A percentile compares a stretch with the other conserved stretches of the same genome.
These are phyloP conservation scores for Salix purpurea DNA, from an alignment of 345 rosid genomes.

Conservation along the genomic window DNA sequence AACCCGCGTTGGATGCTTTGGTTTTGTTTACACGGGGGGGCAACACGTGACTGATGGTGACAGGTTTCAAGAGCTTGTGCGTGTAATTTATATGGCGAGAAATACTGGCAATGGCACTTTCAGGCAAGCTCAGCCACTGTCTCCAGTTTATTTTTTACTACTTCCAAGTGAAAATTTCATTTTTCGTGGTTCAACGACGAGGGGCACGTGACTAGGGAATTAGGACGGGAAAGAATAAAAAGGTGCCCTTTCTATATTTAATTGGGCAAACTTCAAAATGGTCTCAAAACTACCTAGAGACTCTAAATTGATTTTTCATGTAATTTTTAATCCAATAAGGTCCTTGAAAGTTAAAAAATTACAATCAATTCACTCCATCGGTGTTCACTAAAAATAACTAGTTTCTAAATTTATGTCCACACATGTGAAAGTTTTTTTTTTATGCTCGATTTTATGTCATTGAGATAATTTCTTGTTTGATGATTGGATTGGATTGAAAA, in stretches of 20 bases:
- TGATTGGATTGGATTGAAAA: rapidly evolving
- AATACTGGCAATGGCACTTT: no score
- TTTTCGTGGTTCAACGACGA: neutral
- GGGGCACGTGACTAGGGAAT: neutral
- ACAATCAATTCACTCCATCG: neutral
- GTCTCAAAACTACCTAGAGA: neutral
- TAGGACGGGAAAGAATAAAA: neutral
- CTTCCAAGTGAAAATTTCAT: neutral
- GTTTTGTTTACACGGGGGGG: neutral
- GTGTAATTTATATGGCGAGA: neutral
- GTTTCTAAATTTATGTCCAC: no score
- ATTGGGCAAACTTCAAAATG: neutral
- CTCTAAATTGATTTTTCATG: neutral
- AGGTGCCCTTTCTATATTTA: neutral
- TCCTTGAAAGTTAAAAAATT: neutral
- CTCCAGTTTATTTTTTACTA: neutral
- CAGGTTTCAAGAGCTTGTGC: neutral
- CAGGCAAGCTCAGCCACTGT: neutral
- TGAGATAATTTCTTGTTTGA: no score
- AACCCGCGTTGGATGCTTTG: neutral
- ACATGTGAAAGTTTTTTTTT: no score
- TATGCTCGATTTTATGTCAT: no score
- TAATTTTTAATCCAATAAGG: neutral
- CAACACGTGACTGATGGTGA: neutral
- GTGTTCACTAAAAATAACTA: neutral